A percentile compares a stretch with the other conserved stretches of the same genome.
These are phyloP conservation scores for Pyrenophora seminiperda DNA, from an alignment of 2,329 filamentous ascomycete genomes.

Conservation along the genomic window DNA sequence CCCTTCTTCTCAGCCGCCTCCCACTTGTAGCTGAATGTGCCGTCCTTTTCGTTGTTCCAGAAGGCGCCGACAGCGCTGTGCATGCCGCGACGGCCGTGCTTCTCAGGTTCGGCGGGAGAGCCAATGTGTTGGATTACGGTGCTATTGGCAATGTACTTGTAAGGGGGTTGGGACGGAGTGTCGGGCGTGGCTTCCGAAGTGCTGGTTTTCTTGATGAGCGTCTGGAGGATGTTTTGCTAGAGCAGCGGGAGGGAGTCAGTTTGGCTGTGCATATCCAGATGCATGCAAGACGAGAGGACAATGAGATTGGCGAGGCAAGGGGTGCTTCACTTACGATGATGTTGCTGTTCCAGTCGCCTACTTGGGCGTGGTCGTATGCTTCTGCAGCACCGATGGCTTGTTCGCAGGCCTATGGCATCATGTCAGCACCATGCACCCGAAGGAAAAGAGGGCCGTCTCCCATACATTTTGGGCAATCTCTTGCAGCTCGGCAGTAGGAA, in stretches of 20 bases:
- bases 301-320: too few species aligned
- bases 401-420: slow-evolving; percentile 72
- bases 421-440: slow-evolving; percentile 7
- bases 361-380: slow-evolving; percentile 85
- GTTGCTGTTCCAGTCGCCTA: slow-evolving; percentile 83
- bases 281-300: slow-evolving; percentile 39
- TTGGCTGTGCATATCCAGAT: slow-evolving; percentile 10
- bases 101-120: slow-evolving; percentile 53
- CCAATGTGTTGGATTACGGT: slow-evolving; percentile 92
- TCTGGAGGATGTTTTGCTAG: slow-evolving; percentile 76
- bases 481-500: slow-evolving; percentile 41
- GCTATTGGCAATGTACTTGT: slow-evolving; percentile 97
- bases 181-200: slow-evolving; percentile 48
- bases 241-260: slow-evolving; percentile 39
- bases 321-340: slow-evolving; percentile 75
- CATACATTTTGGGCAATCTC: slow-evolving; percentile 40
- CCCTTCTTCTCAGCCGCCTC: slow-evolving; percentile 62
- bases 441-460: neutral
- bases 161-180: slow-evolving; percentile 61
- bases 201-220: slow-evolving; percentile 75
- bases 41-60: slow-evolving; percentile 90
- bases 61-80: slow-evolving; percentile 83
- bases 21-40: slow-evolving; percentile 89
- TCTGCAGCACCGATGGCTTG: slow-evolving; percentile 73
- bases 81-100: slow-evolving; percentile 86